phyloP scores from a whole-genome alignment of 2,329 filamentous ascomycete genomes.

The Chrysoporthe austroafricana region DNA sequence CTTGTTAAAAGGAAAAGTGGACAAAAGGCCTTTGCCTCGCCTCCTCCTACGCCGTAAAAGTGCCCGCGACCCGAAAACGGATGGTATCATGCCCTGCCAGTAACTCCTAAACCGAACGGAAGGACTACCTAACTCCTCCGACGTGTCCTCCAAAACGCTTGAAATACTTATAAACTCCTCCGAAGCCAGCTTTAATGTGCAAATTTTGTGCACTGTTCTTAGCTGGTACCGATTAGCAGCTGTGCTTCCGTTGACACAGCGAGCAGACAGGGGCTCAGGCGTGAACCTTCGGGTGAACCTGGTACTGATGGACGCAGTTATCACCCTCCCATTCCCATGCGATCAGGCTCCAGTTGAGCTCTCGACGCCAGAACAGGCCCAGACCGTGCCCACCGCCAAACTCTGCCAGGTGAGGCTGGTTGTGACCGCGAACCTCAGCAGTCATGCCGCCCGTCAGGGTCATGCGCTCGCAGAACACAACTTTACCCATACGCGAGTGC shows the following conservation, averaged over 20 bases:
- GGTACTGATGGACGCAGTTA: slow-evolving; percentile 41
- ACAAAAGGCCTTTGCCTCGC: not conserved
- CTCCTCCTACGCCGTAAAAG: slow-evolving; percentile 4
- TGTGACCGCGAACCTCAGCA: slow-evolving; percentile 68
- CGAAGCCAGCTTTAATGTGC: not conserved
- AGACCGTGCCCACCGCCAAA: slow-evolving; percentile 62
- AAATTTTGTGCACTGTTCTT: slow-evolving; percentile 14
- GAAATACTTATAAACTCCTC: slow-evolving; percentile 1
- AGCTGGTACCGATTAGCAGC: not conserved
- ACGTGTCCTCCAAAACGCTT: slow-evolving; percentile 16
- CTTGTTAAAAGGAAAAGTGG: not conserved
- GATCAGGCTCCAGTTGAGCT: slow-evolving; percentile 85
- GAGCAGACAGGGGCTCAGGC: slow-evolving; percentile 37
- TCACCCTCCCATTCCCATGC: slow-evolving; percentile 74
- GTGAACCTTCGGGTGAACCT: slow-evolving; percentile 54
- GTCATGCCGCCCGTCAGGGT: slow-evolving; percentile 79
- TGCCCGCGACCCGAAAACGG: slow-evolving; percentile 3
- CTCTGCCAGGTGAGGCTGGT: slow-evolving; percentile 42
- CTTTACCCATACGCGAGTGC: slow-evolving; percentile 87
- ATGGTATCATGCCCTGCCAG: slow-evolving; percentile 17
- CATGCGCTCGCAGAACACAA: slow-evolving; percentile 82
- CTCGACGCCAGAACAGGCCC: slow-evolving; percentile 71
- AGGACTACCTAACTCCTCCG: slow-evolving; percentile 20
- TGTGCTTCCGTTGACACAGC: not conserved
- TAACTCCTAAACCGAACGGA: slow-evolving; percentile 20